Evolutionary conservation across 441 rosid genomes (phyloP).

Genomic region (Jatropha podagrica): DNA sequence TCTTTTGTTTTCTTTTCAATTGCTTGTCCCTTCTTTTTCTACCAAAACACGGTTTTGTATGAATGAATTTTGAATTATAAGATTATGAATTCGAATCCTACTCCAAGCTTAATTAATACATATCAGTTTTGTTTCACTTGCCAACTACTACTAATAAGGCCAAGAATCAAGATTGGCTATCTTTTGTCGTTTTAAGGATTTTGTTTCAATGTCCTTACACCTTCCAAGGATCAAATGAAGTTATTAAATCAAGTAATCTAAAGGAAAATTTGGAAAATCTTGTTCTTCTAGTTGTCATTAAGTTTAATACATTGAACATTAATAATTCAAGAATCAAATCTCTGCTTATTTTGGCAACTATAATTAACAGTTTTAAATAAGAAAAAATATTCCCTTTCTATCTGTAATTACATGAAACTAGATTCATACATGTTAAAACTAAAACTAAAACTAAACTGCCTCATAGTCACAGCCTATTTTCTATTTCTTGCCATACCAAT

Average conservation of each 20-base stretch:
- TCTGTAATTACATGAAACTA: conserved; percentile 12
- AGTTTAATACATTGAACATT: conserved; percentile 22
- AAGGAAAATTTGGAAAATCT: neutral
- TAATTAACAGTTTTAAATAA: conserved; percentile 7
- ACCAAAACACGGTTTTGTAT: neutral
- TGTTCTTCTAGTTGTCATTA: conserved; percentile 11
- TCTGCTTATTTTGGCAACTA: neutral
- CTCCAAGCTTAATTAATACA: neutral
- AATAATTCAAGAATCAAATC: conserved; percentile 17
- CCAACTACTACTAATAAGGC: neutral
- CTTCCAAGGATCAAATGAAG: conserved; percentile 9
- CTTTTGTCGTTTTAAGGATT: neutral
- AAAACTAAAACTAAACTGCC: neutral
- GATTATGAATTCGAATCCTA: neutral
- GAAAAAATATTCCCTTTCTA: conserved; percentile 9
- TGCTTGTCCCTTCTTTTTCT: neutral
- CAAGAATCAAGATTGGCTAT: neutral
- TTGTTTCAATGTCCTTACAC: neutral
- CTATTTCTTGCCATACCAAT: conserved; percentile 4
- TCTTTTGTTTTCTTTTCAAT: conserved; percentile 10
- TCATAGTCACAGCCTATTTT: neutral
- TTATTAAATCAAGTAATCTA: neutral
- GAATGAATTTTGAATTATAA: neutral
- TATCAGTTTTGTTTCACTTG: neutral
- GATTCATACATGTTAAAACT: no score